These are phyloP conservation scores for Sordariomycetes sp. DNA, from an alignment of 2,329 filamentous ascomycete genomes.

Conservation along the genomic window DNA sequence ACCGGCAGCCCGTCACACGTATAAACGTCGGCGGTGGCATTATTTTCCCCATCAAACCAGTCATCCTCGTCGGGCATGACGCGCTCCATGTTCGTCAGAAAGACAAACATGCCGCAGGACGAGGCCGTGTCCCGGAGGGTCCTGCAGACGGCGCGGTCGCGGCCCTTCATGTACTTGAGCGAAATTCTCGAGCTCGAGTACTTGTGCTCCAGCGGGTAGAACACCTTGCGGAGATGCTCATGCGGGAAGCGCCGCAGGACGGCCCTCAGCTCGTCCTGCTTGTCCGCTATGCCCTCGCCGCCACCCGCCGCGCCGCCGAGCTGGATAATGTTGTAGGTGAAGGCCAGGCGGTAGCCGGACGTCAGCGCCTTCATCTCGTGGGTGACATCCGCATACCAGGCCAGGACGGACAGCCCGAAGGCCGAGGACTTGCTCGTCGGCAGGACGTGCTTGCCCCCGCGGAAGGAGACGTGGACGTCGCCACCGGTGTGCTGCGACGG, in stretches of 20 bases:
- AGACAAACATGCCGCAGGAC: not conserved
- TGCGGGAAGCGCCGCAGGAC: not conserved
- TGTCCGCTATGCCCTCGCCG: slow-evolving; percentile 9
- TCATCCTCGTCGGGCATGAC: not conserved
- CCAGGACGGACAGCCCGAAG: slow-evolving; percentile 11
- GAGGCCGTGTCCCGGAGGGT: not conserved
- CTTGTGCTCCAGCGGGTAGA: not conserved
- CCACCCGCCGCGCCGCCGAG: slow-evolving; percentile 12
- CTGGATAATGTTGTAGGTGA: slow-evolving; percentile 39
- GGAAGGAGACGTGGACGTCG: slow-evolving; percentile 27
- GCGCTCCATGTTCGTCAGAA: not conserved
- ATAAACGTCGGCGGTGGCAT: not conserved
- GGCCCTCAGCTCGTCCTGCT: not conserved
- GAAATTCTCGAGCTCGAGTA: not conserved
- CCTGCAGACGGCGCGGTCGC: not conserved
- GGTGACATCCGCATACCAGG: slow-evolving; percentile 39
- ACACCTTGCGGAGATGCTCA: not conserved
- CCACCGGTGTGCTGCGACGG: slow-evolving; percentile 37
- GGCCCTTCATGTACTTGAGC: not conserved
- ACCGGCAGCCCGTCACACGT: not conserved
- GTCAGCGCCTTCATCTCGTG: slow-evolving; percentile 37
- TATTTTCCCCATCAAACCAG: not conserved
- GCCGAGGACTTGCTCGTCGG: slow-evolving; percentile 12
- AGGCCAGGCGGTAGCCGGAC: slow-evolving; percentile 35
- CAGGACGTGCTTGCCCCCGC: slow-evolving; percentile 18